Evolutionary conservation across 768 basidiomycete genomes (phyloP), one percentile per base, ranked within the genome.

Genomic region (Psilocybe azurescens): DNA sequence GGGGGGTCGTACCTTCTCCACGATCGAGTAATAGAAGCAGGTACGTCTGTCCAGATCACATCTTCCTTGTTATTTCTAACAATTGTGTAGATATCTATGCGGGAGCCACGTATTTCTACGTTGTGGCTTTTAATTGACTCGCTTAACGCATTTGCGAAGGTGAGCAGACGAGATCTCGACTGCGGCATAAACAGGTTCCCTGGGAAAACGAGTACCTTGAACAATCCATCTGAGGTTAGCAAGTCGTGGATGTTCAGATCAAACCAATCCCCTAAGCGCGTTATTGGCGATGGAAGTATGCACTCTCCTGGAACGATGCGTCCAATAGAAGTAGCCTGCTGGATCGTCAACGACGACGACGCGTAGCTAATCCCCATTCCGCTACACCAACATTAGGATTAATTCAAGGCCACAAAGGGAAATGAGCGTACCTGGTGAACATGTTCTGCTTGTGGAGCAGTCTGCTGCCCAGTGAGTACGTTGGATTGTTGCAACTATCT

Each of bases 351-450:
- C 13, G 32, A 33, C 16, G 61, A 61, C 14, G 47, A 44, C 9
- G 61, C 56, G 20, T 62, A 62, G n/a, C 38, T 57, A 9, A 62
- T 62, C 10, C 61, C 61, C 16, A 62, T 62, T 51, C 61, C 61
- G 30, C 61, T 62, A 41, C 13, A 2, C n/a, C 52, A 36, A 7
- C 2, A 5, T 54, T 28, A 47, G 46, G 9, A 11, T 30, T 32
- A 20, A 7, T 7, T 11, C 9, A 20, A 36, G 20, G n/a, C 24
- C 10, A 32, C n/a, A 1, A 39, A 6, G 13, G 41, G 24, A 18
- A 11, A 33, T 16, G 33, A 7, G 28, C 54, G 6, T 58, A 54
- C 61, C 61, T 62, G 20, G 51, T 53, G 11, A 62, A 62, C 61
- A 62, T 62, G 13, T 62, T 53, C 53, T 53, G 50, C 29, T 58